These are phyloP conservation scores for Chlamydomonas reinhardtii DNA, from an alignment of 163 green algal species.

Conservation along the genomic window DNA sequence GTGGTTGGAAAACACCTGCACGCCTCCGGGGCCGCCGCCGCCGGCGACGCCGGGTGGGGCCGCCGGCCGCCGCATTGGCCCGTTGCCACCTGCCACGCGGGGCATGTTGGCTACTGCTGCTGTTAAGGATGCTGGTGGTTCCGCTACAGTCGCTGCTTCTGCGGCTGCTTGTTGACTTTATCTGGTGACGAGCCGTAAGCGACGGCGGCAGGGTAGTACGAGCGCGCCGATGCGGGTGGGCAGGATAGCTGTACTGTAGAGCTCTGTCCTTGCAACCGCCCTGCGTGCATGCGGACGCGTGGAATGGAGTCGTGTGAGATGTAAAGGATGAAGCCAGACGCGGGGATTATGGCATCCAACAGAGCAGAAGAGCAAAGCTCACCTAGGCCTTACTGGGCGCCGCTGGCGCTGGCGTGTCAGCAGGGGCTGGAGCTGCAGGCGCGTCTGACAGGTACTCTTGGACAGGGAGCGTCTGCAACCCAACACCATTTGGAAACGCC, in stretches of 20 bases:
- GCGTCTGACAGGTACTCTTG: conserved; percentile 32
- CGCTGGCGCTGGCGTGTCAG: too few species aligned
- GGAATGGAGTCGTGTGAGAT: too few species aligned
- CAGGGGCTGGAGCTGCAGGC: neutral
- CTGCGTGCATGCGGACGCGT: too few species aligned
- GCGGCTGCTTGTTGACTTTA: too few species aligned
- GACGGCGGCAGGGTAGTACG: too few species aligned
- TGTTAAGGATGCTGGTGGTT: neutral
- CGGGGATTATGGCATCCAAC: too few species aligned
- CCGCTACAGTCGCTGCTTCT: neutral
- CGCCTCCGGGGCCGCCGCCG: neutral
- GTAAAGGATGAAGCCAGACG: too few species aligned
- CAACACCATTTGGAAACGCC: neutral
- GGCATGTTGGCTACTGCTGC: conserved; percentile 6
- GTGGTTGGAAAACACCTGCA: conserved; percentile 26
- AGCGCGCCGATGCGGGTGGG: too few species aligned
- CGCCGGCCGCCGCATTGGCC: neutral
- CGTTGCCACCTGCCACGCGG: conserved; percentile 1
- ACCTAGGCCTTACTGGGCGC: neutral
- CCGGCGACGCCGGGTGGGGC: neutral
- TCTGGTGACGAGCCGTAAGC: too few species aligned
- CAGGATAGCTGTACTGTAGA: too few species aligned
- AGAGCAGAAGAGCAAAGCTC: too few species aligned
- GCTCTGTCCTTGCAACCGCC: too few species aligned
- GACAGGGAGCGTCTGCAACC: conserved; percentile 40